Conservation (phyloP, 164 flowering plant species). For the Dillenia turbinata region DNA sequence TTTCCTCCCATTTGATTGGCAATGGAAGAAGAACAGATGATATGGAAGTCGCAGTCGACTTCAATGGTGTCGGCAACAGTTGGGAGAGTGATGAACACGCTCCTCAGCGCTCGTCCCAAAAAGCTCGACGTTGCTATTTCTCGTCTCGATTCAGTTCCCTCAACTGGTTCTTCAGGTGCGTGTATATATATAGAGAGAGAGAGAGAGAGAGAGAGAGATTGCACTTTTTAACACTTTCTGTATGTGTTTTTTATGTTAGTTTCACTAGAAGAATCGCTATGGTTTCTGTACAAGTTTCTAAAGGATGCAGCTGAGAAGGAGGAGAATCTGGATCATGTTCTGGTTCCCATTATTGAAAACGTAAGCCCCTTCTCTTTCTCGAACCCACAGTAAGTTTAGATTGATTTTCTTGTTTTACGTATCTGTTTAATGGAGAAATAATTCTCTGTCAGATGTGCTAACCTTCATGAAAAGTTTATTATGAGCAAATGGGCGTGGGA, state of each 20-base stretch:
- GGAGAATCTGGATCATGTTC: conserved; percentile 46
- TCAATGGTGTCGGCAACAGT: conserved; percentile 40
- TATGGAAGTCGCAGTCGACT: conserved; percentile 24
- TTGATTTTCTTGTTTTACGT: not conserved
- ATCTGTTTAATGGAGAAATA: not conserved
- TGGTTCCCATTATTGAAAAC: conserved; percentile 59
- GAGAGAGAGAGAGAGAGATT: not conserved
- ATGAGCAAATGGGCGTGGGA: too few species aligned
- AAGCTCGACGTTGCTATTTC: conserved; percentile 57
- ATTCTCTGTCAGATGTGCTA: not conserved
- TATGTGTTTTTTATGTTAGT: conserved; percentile 10
- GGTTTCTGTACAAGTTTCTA: conserved; percentile 47
- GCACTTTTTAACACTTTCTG: not conserved
- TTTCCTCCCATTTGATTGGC: not conserved
- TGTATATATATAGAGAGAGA: too few species aligned
- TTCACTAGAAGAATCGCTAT: conserved; percentile 58
- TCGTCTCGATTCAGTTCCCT: conserved; percentile 28
- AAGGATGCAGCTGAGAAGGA: conserved; percentile 41
- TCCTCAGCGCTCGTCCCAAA: conserved; percentile 49
- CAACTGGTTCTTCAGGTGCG: conserved; percentile 27
- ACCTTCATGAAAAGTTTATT: not conserved
- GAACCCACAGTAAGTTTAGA: too few species aligned
- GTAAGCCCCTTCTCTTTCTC: conserved; percentile 18
- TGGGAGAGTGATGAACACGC: conserved; percentile 47
- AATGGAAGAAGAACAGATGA: conserved; percentile 17